A percentile compares a stretch with the other conserved stretches of the same genome.
These are phyloP conservation scores for Malassezia japonica DNA, from an alignment of 1,284 basidiomycete genomes.

Conservation along the genomic window DNA sequence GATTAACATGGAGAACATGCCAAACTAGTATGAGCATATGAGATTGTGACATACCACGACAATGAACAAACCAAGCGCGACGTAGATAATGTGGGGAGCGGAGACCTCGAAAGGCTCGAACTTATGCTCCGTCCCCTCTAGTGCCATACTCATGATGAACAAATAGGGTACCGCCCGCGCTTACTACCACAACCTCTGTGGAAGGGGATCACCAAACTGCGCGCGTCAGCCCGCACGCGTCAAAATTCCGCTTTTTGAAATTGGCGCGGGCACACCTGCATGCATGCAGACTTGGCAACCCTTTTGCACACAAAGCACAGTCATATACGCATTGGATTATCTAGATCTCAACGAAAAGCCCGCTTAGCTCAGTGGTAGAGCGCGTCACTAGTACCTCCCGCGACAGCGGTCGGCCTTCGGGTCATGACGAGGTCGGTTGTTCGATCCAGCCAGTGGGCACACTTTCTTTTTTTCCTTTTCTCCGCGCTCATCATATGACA, in stretches of 20 bases:
- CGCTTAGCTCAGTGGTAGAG: constrained; percentile 58
- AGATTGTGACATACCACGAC: constrained; percentile 17
- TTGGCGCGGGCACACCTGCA: too few relatives aligned
- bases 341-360: too few relatives aligned
- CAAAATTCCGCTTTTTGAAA: not conserved
- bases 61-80: constrained; percentile 42
- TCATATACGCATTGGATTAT: too few relatives aligned
- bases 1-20: constrained; percentile 85
- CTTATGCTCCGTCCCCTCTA: constrained; percentile 15
- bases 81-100: constrained; percentile 42
- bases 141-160: not conserved
- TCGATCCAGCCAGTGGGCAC: constrained; percentile 21
- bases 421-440: constrained; percentile 21
- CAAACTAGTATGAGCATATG: constrained; percentile 57
- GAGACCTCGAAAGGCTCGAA: constrained; percentile 45
- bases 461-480: too few relatives aligned
- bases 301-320: too few relatives aligned
- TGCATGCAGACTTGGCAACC: too few relatives aligned
- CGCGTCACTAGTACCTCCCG: constrained; percentile 55
- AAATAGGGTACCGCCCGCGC: too few relatives aligned
- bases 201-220: too few relatives aligned
- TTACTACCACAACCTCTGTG: too few relatives aligned
- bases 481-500: too few relatives aligned
- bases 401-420: not conserved
- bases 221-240: not conserved